Evolutionary conservation across 805 yeast genomes (phyloP), one percentile per base, ranked within the genome.

Genomic region (Teunomyces tritomae): DNA sequence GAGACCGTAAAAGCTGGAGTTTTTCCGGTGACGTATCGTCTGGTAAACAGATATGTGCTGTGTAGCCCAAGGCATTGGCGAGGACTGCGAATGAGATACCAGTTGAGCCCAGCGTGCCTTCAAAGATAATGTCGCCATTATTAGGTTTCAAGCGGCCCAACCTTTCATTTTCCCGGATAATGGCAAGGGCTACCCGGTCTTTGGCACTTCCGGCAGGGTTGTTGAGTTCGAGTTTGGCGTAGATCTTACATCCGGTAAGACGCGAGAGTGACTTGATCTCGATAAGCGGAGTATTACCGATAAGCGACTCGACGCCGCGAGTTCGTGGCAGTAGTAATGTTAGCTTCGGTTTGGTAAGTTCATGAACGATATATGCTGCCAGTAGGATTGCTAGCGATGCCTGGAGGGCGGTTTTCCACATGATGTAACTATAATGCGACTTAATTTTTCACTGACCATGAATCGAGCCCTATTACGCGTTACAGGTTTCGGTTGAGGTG

Each of bases 151-250:
- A 63, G 5, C 71, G 59, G 0, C 94, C 94, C 40, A 58, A 43
- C 4, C 55, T 47, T 60, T 89, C 96, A 47, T 86, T 87, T 17
- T 80, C 80, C 47, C 80, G 71, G 13, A 92, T 85, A 39, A 92
- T 85, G 3, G 94, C 89, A 16, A 87, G 68, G 0, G 98, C 98
- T 14, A 94, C 96, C 39, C 99, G 73, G 62, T 92, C 99, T 57
- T 92, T 92, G 4, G 98, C 96, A 44, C 96, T 86, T 0, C 98
- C 98, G 1, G 92, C 99, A 0, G 98, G 97, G 59, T 92, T 94
- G 52, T 76, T 65, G 46, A 89, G 70, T 64, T 92, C 99, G 51
- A 91, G 63, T 59, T 92, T 92, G 32, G 96, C 98, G 62, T 82
- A 88, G 3, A 92, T 80, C 36, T 86, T 84, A 59, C 92, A 85